Base-by-base conservation (phyloP, 768 basidiomycete species). In the Cystobasidium ongulense region DNA sequence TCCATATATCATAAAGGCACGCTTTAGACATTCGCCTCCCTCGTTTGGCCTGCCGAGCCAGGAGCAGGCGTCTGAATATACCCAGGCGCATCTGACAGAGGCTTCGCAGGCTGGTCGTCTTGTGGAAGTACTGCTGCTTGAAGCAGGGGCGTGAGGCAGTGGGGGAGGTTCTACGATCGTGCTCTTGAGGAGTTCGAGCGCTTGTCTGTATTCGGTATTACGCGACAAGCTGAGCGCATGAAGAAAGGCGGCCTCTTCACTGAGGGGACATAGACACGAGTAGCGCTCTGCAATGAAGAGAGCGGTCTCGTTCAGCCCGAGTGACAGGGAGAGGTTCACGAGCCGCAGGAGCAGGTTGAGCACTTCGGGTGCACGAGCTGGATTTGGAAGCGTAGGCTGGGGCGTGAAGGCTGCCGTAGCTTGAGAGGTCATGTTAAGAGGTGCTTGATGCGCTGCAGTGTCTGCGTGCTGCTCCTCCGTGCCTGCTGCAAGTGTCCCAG, bases 241-340 rank as follows among this genome's bases (percentile, higher is more conserved):
- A 54, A 93, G 85, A 83, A 91, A 91, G 72, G 90, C 86, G 76
- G 90, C 87, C 79, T 90, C 88, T 80, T 94, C 92, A 81, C 86
- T 87, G 35, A 83, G 80, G 75, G 85, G 84, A 81, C 90, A 88
- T 81, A 90, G 82, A 46, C 87, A 86, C 80, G 85, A 89, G 80
- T 90, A 90, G 76, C 90, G 84, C 82, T 94, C 92, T 39, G 91
- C 90, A 82, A 90, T 90, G 83, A 95, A 95, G 57, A 91, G 86
- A 46, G 92, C 91, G 15, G 90, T 88, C 81, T 10, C 17, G 62
- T 43, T 27, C 54, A 75, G 54, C 85, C 66, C 74, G 1, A 39
- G 41, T 13, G 53, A 59, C 1, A 75, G 70, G 31, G 74, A 36
- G 13, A 62, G 53, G 23, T 23, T 35, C 52, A 72, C 59, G 7